Base-by-base conservation (phyloP, 768 basidiomycete genomes). In the Kwoniella botswanensis region DNA sequence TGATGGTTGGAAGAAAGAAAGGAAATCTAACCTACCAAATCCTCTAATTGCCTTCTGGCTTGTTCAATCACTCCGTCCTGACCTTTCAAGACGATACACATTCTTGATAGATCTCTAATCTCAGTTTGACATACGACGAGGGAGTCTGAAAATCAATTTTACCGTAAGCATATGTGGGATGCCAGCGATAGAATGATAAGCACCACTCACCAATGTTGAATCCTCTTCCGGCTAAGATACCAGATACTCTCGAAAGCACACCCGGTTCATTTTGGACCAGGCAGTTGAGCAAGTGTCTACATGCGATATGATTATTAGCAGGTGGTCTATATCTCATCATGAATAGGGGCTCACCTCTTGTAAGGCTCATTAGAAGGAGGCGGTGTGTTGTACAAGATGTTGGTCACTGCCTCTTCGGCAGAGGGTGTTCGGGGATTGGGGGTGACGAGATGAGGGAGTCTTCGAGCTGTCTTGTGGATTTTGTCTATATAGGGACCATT, bases 181-280 rank as follows among this genome's bases (percentile, higher is more conserved):
- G 35, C 35, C 4, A 6, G 35, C 35, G 4, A 35, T 35, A 35
- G 35, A 4, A 35, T 35, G 35, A 35, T 35, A 35, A 35, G 35
- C 3, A 35, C 5, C 4, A 35, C 35, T 63, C 29, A 85, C 84
- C 83, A 65, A 84, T 84, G 81, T 99, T 99, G 87, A 99, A 97
- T 4, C 97, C 97, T 74, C 97, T 88, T 53, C 93, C 97, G 21
- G 97, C 97, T 24, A 99, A 88, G 79, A 96, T 98, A 65, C 97
- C 97, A 6, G 96, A 96, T 3, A 99, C 94, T 76, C 97, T 91
- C 35, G 96, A 97, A 13, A 99, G 88, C n/a, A 99, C 97, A 79
- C 97, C 97, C 2, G 97, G 97, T 85, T 99, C 97, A 82, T 99
- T 98, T 85, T 99, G 97, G 3, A 98, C 97, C 71, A 99, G 89